A percentile compares a stretch with the other conserved stretches of the same genome.
These are phyloP conservation scores for Pythium brachiatum DNA, from an alignment of 352 stramenopile species.

Conservation along the genomic window DNA sequence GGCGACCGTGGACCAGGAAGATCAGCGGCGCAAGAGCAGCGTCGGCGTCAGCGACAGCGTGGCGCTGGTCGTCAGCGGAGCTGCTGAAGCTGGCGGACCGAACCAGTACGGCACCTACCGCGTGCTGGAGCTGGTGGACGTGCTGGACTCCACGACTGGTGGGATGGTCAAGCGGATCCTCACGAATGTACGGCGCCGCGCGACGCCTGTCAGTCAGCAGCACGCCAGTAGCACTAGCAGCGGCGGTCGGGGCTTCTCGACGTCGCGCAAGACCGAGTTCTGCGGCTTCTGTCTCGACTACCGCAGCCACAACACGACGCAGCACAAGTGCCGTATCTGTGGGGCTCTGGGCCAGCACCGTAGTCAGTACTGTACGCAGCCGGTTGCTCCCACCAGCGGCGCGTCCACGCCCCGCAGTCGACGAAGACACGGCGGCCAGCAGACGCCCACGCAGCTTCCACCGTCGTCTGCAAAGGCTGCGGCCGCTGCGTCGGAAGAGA, in stretches of 20 bases:
- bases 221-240: neutral
- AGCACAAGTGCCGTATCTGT: conserved; percentile 69
- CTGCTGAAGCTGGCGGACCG: neutral
- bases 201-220: conserved; percentile 31
- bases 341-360: conserved; percentile 53
- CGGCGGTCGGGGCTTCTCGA: conserved; percentile 5
- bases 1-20: conserved; percentile 57
- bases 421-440: neutral
- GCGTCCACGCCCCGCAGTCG: conserved; percentile 10
- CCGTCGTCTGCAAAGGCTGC: neutral
- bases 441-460: conserved; percentile 9
- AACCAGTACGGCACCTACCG: conserved; percentile 48
- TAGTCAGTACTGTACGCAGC: conserved; percentile 49
- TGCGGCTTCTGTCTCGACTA: conserved; percentile 72
- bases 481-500: neutral
- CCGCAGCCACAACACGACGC: conserved; percentile 53
- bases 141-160: conserved; percentile 71
- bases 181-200: conserved; percentile 54
- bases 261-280: conserved; percentile 42
- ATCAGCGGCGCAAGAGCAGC: conserved; percentile 31
- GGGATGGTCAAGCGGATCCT: conserved; percentile 75
- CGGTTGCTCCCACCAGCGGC: conserved; percentile 1
- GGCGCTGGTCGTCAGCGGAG: conserved; percentile 7
- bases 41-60: neutral
- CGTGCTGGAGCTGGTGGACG: conserved; percentile 73